Conservation (phyloP, 2,329 filamentous ascomycete species). For the Sclerotinia borealis region DNA sequence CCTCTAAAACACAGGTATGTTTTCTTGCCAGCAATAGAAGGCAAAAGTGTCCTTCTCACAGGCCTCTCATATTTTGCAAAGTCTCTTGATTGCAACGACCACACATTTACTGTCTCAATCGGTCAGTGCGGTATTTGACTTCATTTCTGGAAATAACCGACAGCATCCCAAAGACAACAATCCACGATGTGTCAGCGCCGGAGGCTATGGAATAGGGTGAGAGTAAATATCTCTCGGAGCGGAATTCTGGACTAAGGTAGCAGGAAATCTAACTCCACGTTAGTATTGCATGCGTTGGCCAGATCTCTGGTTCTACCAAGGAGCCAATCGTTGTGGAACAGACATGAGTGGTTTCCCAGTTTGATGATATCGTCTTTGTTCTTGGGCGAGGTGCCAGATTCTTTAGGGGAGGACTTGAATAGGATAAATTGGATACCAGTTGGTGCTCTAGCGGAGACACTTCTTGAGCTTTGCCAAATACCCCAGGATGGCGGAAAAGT, state of each 20-base stretch:
- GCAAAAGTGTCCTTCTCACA: constrained; percentile 34
- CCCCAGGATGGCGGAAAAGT: background rate
- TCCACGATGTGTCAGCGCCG: constrained; percentile 7
- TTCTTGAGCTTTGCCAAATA: background rate
- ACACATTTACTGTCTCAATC: constrained; percentile 44
- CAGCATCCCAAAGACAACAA: background rate
- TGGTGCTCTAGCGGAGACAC: background rate
- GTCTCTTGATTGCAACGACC: constrained; percentile 27
- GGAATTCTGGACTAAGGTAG: constrained; percentile 40
- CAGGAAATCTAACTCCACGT: constrained; percentile 34
- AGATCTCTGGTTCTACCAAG: constrained; percentile 36
- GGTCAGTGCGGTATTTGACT: constrained; percentile 26
- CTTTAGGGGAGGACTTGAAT: background rate
- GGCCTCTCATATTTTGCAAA: constrained; percentile 43
- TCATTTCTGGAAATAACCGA: constrained; percentile 26
- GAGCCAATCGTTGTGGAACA: background rate
- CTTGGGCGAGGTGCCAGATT: background rate
- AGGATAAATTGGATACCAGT: constrained; percentile 2
- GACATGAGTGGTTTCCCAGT: background rate
- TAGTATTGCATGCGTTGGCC: constrained; percentile 41
- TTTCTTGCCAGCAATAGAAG: background rate
- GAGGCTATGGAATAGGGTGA: constrained; percentile 25
- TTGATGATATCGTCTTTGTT: background rate
- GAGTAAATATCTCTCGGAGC: constrained; percentile 25
- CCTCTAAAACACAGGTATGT: background rate